Evolutionary conservation across 805 yeast species (phyloP), one percentile per base, ranked within the genome.

Genomic region (Tetrapisispora phaffii): DNA sequence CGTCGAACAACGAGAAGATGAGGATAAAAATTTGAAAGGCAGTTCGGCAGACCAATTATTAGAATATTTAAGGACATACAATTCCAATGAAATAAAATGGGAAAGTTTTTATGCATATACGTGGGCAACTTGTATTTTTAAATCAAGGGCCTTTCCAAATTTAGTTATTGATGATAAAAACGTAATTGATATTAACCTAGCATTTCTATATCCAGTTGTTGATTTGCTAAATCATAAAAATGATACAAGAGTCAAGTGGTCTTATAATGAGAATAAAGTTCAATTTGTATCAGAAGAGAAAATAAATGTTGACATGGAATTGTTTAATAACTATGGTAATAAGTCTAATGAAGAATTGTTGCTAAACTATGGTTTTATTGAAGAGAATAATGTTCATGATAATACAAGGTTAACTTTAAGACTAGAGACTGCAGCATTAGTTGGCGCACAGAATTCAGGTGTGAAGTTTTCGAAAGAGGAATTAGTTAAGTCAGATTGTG

Each of bases 281-380:
- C 56, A 61, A n/a, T 79, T 80, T 51, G 63, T 60, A 34, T 59
- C 75, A 0, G 66, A 68, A 17, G 60, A 68, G 4, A 37, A 45
- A 7, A 26, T 53, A n/a, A 41, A 46, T 2, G 50, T 49, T 1
- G 75, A 74, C 1, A 59, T 64, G 2, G 82, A 86, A 57, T 49
- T 89, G 1, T 85, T 65, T 63, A 88, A 88, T 59, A 85, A 85
- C 62, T 88, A 89, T 62, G 97, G 96, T 2, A 78, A 84, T 44
- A 88, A 87, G 61, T 83, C 93, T 0, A 88, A 87, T 56, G 94
- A 85, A 50, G 95, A 86, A 51, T 62, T 88, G 23, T 62, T 89
- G 6, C 65, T 88, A 52, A 88, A 82, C 0, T 89, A 89, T 60
- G 97, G 97, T 0, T 89, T 89, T 62, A 73, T 79, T 9, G 72